Evolutionary conservation across 129 eudicot species (phyloP).

Genomic region (Helianthus annuus): DNA sequence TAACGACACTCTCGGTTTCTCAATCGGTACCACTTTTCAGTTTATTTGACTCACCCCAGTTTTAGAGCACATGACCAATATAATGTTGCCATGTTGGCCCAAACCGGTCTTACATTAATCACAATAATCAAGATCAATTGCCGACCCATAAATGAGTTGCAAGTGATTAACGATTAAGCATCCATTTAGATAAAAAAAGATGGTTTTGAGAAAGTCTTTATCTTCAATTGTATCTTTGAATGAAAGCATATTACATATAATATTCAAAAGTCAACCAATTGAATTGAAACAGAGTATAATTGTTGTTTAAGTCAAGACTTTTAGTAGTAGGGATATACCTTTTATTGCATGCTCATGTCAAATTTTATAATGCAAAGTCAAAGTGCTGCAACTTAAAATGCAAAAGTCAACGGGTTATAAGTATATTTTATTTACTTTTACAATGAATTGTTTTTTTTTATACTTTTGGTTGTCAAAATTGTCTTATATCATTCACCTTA

Average conservation of each 20-base stretch:
- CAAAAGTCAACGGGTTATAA: constrained; percentile 29
- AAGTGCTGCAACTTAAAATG: constrained; percentile 15
- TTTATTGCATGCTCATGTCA: constrained; percentile 23
- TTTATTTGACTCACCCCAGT: neutral
- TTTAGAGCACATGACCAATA: neutral
- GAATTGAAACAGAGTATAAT: neutral
- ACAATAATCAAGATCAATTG: constrained; percentile 1
- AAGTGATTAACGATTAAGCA: constrained; percentile 47
- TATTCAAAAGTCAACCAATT: constrained; percentile 28
- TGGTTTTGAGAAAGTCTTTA: constrained; percentile 5
- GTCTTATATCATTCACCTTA: neutral
- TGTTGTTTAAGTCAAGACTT: neutral
- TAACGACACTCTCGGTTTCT: too few species aligned
- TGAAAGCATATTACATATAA: neutral
- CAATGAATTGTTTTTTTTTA: constrained; percentile 5
- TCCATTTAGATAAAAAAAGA: constrained; percentile 34
- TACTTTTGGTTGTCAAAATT: constrained; percentile 11
- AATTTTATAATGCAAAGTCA: constrained; percentile 22
- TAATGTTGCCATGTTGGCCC: neutral
- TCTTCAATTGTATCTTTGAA: neutral
- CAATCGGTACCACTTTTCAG: too few species aligned
- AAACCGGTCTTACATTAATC: constrained; percentile 4
- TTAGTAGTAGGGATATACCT: constrained; percentile 22
- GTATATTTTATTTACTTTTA: constrained; percentile 12
- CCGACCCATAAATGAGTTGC: constrained; percentile 31